Conservation (phyloP, 148 eudicot species). For the Amaranthus palmeri region DNA sequence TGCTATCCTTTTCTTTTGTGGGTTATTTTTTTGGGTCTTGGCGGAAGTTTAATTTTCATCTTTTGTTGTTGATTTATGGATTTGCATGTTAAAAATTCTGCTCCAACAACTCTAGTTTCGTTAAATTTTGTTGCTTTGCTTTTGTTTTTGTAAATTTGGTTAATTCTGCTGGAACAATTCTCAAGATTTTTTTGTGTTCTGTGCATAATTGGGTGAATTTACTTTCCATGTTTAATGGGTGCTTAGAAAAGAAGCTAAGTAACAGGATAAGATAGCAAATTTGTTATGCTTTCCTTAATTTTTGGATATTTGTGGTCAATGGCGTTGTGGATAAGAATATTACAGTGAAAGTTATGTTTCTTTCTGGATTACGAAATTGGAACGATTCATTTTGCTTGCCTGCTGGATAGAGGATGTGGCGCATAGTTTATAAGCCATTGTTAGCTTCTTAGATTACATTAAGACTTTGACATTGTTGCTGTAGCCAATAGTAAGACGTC, state of each 20-base stretch:
- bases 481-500: not conserved
- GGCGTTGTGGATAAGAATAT: not conserved
- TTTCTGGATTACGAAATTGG: not conserved
- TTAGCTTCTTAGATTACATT: too few relatives aligned
- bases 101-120: not conserved
- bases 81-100: not conserved
- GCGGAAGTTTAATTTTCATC: not conserved
- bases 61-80: not conserved
- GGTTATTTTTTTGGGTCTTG: not conserved
- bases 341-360: not conserved
- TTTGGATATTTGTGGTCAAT: not conserved
- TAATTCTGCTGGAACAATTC: not conserved
- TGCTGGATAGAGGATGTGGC: not conserved
- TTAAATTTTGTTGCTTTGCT: not conserved
- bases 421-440: too few relatives aligned
- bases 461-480: not conserved
- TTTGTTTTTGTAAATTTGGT: not conserved
- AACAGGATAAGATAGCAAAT: not conserved
- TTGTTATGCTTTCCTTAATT: not conserved
- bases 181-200: not conserved
- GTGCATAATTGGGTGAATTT: not conserved
- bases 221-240: conserved; percentile 3
- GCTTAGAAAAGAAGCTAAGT: not conserved
- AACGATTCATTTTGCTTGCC: not conserved
- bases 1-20: too few relatives aligned